Base-by-base conservation (phyloP, 768 basidiomycete species). In the Xerocomellus intermedius region DNA sequence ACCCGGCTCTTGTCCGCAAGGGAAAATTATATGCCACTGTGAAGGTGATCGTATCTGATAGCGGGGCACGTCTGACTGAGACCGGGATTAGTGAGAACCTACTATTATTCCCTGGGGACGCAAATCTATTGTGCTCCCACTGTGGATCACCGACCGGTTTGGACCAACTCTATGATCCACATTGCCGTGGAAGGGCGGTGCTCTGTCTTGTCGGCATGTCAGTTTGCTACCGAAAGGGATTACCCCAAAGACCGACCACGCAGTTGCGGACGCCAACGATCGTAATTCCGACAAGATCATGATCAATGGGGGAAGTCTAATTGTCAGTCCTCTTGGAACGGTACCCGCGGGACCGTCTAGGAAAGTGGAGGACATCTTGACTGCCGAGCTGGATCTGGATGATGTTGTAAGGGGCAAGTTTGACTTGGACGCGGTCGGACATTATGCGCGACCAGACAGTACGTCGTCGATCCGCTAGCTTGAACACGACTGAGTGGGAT, bases 11-110 rank as follows among this genome's bases (percentile, higher is more conserved):
- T 12, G 30, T 42, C n/a, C n/a, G 12, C 48, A 48, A 86, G 85
- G 85, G 86, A 87, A 57, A 86, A 86, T 62, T 85, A 84, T 56
- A 85, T 86, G 83, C 85, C 85, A 19, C 63, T 85, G 52, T 64
- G 82, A 83, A 54, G 44, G 81, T 71, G 39, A 42, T 32, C 1
- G 45, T n/a, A 26, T 37, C 19, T 32, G 33, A 16, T 3, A 5
- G 30, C 10, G 28, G n/a, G 24, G 26, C 19, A 24, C 6, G 4
- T 39, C 43, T 54, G 50, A 60, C 49, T 28, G 48, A 51, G 26
- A 32, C 41, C 41, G 14, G 30, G 28, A 36, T n/a, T 30, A 84
- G 83, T 86, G 55, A 76, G 85, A 39, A 75, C 79, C 3, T 77
- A 78, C 64, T 84, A 84, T 65, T 86, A 86, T 64, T 76, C 79